Evolutionary conservation across 164 flowering plant species (phyloP), one percentile per base, ranked within the genome.

Genomic region (Liriodendron chinense): DNA sequence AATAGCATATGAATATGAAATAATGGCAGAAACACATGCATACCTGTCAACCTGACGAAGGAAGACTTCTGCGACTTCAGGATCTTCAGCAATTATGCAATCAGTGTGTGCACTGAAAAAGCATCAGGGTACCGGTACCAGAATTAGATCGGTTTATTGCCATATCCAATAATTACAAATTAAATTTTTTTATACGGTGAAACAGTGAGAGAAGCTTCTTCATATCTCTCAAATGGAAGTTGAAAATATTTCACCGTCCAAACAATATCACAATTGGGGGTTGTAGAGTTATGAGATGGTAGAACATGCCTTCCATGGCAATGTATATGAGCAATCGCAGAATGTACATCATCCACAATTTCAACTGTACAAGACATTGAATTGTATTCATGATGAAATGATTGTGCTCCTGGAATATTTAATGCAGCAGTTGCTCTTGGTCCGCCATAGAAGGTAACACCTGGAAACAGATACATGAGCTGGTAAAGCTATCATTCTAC

Each of bases 61-160:
- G 83, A 94, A 96, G 13, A 83, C 28, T 65, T 94, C 94, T 20
- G 95, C 93, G 61, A 80, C 91, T 76, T 89, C 91, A 43, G 1
- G 65, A 75, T 96, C 97, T 79, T 96, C 97, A 49, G 98, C 76
- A 43, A 96, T 59, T 23, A 96, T 89, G 84, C 96, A 87, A 75
- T 96, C 98, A n/a, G 99, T 96, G 78, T 96, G 98, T 7, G 93
- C 91, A 87, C 98, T 96, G 97, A 18, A 75, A 69, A 43, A 62
- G 4, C 57, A 53, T 10, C 12, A 53, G 57, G 16, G 12, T 16
- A n/a, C n/a, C n/a, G n/a, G n/a, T n/a, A 53, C 34, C 34, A 72
- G 13, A 24, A 28, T 21, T 59, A 24, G 67, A 49, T 9, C 16
- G 16, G 12, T 53, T 53, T 53, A 10, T 53, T 53, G 57, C 16